A percentile compares a stretch with the other conserved stretches of the same genome.
phyloP scores from a whole-genome alignment of 371 early-diverging fungal species.

The Fennellomyces sp. region DNA sequence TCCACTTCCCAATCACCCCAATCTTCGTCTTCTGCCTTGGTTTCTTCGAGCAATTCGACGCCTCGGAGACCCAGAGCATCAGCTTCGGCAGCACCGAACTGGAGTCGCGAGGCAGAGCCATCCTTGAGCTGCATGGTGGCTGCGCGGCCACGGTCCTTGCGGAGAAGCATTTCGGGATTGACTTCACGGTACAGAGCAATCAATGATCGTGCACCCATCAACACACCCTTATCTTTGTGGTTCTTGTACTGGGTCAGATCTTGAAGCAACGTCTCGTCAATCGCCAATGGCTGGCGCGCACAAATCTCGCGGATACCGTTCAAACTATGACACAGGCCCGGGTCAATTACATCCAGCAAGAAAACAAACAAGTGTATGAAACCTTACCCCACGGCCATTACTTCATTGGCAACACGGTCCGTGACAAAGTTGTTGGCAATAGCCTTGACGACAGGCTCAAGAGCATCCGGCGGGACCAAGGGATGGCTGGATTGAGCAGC shows the following conservation, averaged over 20 bases:
- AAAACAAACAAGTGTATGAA: too few species aligned
- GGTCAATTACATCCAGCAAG: too few species aligned
- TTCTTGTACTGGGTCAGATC: conserved; percentile 90
- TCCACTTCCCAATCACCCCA: conserved; percentile 63
- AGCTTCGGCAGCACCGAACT: conserved; percentile 74
- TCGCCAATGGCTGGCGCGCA: conserved; percentile 87
- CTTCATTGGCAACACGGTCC: conserved; percentile 88
- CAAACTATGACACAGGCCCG: too few species aligned
- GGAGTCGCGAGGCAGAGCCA: conserved; percentile 54
- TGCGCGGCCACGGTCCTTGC: conserved; percentile 90
- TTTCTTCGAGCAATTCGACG: conserved; percentile 66
- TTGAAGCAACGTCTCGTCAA: conserved; percentile 84
- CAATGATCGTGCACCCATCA: conserved; percentile 90
- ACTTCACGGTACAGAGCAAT: conserved; percentile 90
- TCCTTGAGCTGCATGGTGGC: conserved; percentile 75
- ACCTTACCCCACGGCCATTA: conserved; percentile 86
- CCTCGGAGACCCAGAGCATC: conserved; percentile 72
- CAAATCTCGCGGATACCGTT: conserved; percentile 95
- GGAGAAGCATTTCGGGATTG: conserved; percentile 89
- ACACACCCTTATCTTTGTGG: conserved; percentile 89
- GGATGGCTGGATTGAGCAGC: conserved; percentile 92
- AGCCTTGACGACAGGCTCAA: conserved; percentile 83
- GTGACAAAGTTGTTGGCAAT: conserved; percentile 96
- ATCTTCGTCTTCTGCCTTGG: conserved; percentile 37
- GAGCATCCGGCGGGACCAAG: conserved; percentile 89